Percentiles rank a stretch among this genome's conserved stretches.
Evolutionary conservation across 1,284 basidiomycete genomes (phyloP).

Genomic region (Veloporphyrellus conicus): DNA sequence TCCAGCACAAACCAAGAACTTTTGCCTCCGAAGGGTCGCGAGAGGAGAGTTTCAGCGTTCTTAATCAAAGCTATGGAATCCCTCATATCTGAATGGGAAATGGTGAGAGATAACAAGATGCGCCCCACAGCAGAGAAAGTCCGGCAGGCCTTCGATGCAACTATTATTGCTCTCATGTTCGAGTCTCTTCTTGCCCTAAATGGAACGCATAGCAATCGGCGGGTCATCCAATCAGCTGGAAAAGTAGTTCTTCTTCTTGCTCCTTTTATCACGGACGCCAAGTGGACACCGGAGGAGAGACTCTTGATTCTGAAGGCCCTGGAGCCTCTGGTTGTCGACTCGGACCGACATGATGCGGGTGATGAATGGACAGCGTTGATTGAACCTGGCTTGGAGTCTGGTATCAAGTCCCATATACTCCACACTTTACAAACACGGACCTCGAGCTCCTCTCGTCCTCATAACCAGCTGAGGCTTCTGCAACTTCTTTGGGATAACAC

Average conservation of each 20-base stretch:
- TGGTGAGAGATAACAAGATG: conserved; percentile 29
- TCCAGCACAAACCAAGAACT: conserved; percentile 32
- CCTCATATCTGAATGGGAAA: conserved; percentile 49
- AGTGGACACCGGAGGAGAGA: conserved; percentile 61
- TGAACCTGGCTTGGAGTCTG: conserved; percentile 58
- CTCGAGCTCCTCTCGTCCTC: conserved; percentile 6
- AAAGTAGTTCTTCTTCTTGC: conserved; percentile 48
- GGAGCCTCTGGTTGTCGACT: conserved; percentile 51
- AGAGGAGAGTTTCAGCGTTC: conserved; percentile 63
- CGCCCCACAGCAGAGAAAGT: conserved; percentile 57
- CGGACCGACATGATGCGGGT: conserved; percentile 25
- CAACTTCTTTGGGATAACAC: conserved; percentile 54
- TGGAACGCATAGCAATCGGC: conserved; percentile 53
- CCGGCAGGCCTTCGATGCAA: conserved; percentile 65
- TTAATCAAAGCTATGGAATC: conserved; percentile 58
- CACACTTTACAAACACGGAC: conserved; percentile 32
- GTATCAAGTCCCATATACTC: conserved; percentile 58
- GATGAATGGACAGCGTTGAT: conserved; percentile 55
- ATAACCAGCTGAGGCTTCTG: conserved; percentile 33
- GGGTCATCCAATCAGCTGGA: conserved; percentile 60
- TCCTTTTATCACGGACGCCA: conserved; percentile 40
- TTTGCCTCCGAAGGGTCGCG: conserved; percentile 46
- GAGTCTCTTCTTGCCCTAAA: conserved; percentile 65
- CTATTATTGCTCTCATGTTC: conserved; percentile 61
- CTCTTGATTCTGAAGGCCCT: conserved; percentile 60